Base-by-base conservation (phyloP, 164 flowering plant genomes). In the Liquidambar formosana region DNA sequence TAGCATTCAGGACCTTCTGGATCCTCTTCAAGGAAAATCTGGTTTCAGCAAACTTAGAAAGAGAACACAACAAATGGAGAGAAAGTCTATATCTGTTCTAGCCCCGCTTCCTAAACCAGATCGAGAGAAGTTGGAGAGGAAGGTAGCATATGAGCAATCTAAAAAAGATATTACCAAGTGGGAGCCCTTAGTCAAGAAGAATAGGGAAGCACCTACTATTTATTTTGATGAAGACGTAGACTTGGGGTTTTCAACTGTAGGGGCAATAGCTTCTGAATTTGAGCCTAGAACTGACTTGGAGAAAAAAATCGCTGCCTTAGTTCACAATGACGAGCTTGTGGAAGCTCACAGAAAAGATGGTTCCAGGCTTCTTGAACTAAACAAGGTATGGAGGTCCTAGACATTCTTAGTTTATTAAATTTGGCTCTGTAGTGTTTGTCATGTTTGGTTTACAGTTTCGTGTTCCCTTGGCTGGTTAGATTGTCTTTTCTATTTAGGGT, bases 341-440 rank as follows among this genome's bases (percentile, higher is more conserved):
- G 94, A 89, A 64, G 99, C 97, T 61, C 87, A 89, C 71, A 80
- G 52, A 48, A 82, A 79, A 46, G 99, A 95, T 76, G 99, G 99
- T 77, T 77, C 89, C 3, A 85, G 78, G 82, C 91, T 95, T 72
- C 93, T 95, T 69, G 97, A 95, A 80, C 70, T 93, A 12, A 89
- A 93, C 81, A 80, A 85, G 93, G 97, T 92, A 75, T n/a, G 47
- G 46, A 60, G 57, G 41, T 64, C n/a, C 28, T 73, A 27, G 19
- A 38, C 25, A 8, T 46, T n/a, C 44, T 25, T 61, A 33, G 41
- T 33, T 33, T 33, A 33, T 33, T 33, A 33, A 33, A 33, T 33
- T 33, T 33, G 41, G 18, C 6, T 58, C 28, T 58, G 21, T 66
- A 21, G 28, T 14, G 45, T 38, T 51, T 33, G 60, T 52, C 63